Evolutionary conservation across 202 grass and related monocot genomes (phyloP), one percentile per base, ranked within the genome.

Genomic region (Setaria viridis): DNA sequence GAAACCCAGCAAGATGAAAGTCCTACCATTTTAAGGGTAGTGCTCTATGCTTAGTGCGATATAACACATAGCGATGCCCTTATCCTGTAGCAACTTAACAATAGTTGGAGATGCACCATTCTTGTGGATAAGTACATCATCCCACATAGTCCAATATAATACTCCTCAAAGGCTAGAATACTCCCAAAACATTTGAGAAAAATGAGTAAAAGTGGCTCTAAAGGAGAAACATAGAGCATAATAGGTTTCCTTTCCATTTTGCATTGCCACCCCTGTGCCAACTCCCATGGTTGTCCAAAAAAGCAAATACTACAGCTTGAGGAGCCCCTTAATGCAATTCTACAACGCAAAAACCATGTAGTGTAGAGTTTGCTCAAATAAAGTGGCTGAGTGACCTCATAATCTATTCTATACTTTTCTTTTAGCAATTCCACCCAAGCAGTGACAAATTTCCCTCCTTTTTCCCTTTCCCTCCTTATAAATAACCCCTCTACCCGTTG

Each of bases 81-180:
- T 41, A 71, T 16, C 20, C 29, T 82, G 83, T 65, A 78, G 73
- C 79, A 74, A 68, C 50, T 71, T 72, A 55, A 79, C 46, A 72
- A 83, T 78, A 70, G 72, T 72, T n/a, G 41, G 64, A 82, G 56
- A 74, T 74, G 55, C 78, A 53, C 70, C 55, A 49, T 49, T 90
- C 70, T 85, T 77, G 14, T 87, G 91, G 91, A 95, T 95, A 95
- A 91, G 77, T 72, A 45, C 86, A 60, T 75, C 50, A 60, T 75
- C 50, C 60, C 58, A 19, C 69, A 59, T 80, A 15, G 21, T 85
- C 90, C 67, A 91, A 83, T 89, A n/a, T 20, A 68, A 72, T 80
- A 82, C 25, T 72, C 51, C 63, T 66, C 25, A 49, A 60, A 25
- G 66, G 65, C 20, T 77, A 86, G n/a, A 80, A 75, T 86, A 85